These are phyloP conservation scores for Poronia punctata DNA, from an alignment of 495 filamentous ascomycete genomes.

Conservation along the genomic window DNA sequence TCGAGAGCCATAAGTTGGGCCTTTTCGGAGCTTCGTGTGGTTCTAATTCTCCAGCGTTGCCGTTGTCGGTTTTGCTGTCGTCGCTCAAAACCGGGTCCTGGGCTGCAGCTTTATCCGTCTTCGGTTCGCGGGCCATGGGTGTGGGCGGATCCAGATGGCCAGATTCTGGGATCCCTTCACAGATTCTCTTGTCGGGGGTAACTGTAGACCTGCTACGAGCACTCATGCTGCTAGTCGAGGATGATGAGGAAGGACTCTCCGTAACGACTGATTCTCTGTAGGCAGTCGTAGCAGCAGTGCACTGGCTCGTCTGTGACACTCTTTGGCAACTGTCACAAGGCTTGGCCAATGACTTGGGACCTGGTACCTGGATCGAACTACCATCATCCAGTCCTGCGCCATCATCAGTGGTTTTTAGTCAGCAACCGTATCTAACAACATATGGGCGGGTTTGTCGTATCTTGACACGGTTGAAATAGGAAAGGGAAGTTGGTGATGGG, in stretches of 20 bases:
- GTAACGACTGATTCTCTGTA: conserved; percentile 4
- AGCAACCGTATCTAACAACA: too few relatives aligned
- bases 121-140: background rate
- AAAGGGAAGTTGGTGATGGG: too few relatives aligned
- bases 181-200: background rate
- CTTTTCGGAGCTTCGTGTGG: background rate
- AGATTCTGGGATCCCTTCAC: background rate
- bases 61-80: too few relatives aligned
- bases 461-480: too few relatives aligned
- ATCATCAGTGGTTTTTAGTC: too few relatives aligned
- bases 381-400: too few relatives aligned
- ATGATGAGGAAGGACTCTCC: background rate
- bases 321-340: background rate
- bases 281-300: conserved; percentile 3
- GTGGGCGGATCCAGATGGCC: background rate
- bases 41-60: too few relatives aligned
- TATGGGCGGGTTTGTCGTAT: too few relatives aligned
- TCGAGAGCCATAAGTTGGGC: background rate
- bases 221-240: conserved; percentile 1
- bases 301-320: conserved; percentile 5
- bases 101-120: background rate
- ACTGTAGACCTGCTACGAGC: conserved; percentile 1
- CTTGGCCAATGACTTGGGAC: too few relatives aligned
- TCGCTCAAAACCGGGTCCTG: too few relatives aligned
- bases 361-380: too few relatives aligned